Base-by-base conservation (phyloP, 495 filamentous ascomycete species). In the Xylaria sp. region DNA sequence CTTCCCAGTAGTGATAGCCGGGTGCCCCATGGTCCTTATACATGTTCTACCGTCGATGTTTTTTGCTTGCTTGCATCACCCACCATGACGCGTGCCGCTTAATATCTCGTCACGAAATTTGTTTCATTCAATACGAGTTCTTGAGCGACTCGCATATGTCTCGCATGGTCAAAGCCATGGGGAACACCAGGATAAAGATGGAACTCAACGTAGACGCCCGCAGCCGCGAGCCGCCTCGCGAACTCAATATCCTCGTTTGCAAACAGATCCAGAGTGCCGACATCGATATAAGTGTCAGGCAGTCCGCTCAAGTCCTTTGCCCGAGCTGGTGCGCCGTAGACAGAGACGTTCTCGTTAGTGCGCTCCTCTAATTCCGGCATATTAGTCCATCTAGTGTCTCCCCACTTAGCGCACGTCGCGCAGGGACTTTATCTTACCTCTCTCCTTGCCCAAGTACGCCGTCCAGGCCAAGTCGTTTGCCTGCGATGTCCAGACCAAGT, bases 121-220 rank as follows among this genome's bases (percentile, higher is more conserved):
- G 40, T 50, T 24, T 63, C 31, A 24, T 2, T 29, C 3, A 44
- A 31, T 31, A 52, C 19, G 31, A 46, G 46, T 21, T 31, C 44
- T 55, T 63, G 29, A 12, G 41, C 55, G 41, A 62, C 57, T 14
- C 19, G 31, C 1, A 61, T 17, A 4, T 61, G 33, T n/a, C 41
- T 40, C 2, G 35, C 14, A 6, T 43, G 21, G 40, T 87, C 84
- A 71, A 83, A 88, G 0, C 76, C 82, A 76, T 88, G 86, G 44
- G 79, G 83, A 12, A 81, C 78, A 0, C 86, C 87, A 0, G 82
- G 78, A 74, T 84, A 88, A 40, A 88, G 74, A 74, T 87, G 85
- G 29, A 88, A 75, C 71, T 89, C 86, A 1, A 83, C 80, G 4
- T 77, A 71, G 4, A 84, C 81, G 31, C 81, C 83, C 24, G 71